Evolutionary conservation across 805 yeast genomes (phyloP), one percentile per base, ranked within the genome.

Genomic region (Candida morakotiae): DNA sequence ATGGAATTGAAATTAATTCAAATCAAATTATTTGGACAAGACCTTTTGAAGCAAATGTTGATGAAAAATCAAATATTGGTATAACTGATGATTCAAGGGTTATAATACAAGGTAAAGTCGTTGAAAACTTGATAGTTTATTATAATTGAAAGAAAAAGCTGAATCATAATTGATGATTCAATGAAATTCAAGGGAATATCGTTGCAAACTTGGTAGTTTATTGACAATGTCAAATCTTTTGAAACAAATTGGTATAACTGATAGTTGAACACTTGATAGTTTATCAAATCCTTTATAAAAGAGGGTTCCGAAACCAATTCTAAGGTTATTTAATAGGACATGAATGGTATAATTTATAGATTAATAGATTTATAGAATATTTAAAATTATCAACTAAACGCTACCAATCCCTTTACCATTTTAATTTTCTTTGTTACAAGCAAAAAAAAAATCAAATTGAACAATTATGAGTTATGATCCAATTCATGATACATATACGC

Each of bases 381-480:
- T 19, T 17, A 13, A 11, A 29, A 13, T 15, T 21, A 18, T 11
- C 15, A 15, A 18, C 31, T 6, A 11, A 14, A 18, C 19, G 33
- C 33, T 30, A 30, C 33, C 33, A 30, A 20, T 6, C 23, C 23
- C 9, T 21, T 21, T 21, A 21, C 23, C 23, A 21, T 21, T 21
- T 21, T 21, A 9, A 21, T 21, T 21, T n/a, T n/a, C n/a, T n/a
- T n/a, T n/a, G n/a, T n/a, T n/a, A n/a, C n/a, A n/a, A n/a, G 27
- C 27, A 24, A 24, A 24, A 24, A 24, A n/a, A 24, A 24, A 24
- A 11, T 9, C 5, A 24, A 24, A 24, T n/a, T 5, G 27, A 5
- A 21, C 23, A 21, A 21, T 10, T 18, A 66, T 66, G 72, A 65
- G 58, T 46, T 66, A 66, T 62, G 70, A 66, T 43, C 72, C 72